phyloP scores from a whole-genome alignment of 129 eudicot genomes.

The Pittosporum tobira region DNA sequence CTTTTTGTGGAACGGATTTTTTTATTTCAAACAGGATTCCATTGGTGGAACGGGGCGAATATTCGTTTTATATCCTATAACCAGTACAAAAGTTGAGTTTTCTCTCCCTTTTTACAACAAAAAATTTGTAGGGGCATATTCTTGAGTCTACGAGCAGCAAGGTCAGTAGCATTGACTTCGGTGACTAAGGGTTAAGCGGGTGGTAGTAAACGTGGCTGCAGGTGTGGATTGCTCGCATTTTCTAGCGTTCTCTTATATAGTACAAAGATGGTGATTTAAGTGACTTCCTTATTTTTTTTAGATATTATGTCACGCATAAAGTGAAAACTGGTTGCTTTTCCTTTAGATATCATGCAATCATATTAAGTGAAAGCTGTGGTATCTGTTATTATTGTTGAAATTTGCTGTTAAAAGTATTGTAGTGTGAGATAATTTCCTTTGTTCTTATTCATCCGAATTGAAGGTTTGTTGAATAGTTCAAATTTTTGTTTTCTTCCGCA shows the following conservation, averaged over 20 bases:
- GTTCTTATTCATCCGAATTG: background rate
- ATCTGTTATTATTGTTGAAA: slow-evolving; percentile 13
- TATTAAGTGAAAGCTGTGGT: slow-evolving; percentile 6
- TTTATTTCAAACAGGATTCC: no score
- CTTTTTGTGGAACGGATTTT: no score
- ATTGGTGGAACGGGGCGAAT: no score
- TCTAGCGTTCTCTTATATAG: background rate
- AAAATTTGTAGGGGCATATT: slow-evolving; percentile 69
- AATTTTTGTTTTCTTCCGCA: background rate
- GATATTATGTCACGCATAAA: background rate
- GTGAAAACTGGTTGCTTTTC: background rate
- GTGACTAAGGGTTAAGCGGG: slow-evolving; percentile 38
- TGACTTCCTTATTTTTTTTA: background rate
- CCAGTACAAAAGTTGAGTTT: no score
- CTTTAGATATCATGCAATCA: background rate
- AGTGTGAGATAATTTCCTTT: background rate
- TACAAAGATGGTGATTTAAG: slow-evolving; percentile 1
- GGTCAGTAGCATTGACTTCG: slow-evolving; percentile 46
- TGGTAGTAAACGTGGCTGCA: slow-evolving; percentile 12
- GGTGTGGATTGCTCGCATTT: slow-evolving; percentile 5
- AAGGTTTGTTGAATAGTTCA: background rate
- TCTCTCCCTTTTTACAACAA: background rate
- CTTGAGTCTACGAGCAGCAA: slow-evolving; percentile 80
- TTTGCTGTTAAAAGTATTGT: background rate
- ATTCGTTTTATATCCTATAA: no score